Evolutionary conservation across 805 yeast genomes (phyloP).

Genomic region (Wickerhamiella sorbophila): DNA sequence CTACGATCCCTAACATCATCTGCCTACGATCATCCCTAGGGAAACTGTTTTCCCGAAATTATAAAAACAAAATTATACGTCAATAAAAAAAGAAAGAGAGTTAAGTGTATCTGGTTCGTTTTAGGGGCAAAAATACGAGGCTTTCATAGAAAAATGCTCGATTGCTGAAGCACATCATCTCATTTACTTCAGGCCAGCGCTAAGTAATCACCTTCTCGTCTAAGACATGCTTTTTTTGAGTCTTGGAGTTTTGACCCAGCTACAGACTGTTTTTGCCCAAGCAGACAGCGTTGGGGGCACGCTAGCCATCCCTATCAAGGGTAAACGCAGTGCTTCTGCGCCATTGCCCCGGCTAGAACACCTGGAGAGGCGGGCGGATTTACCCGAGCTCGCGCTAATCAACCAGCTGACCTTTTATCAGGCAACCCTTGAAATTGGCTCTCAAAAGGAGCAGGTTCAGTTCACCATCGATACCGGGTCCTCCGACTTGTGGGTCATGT

Average conservation of each 20-base stretch:
- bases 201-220: no score
- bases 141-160: no score
- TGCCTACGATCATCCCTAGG: no score
- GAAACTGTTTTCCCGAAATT: no score
- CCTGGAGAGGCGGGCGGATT: conserved; percentile 4
- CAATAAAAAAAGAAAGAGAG: no score
- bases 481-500: conserved; percentile 54
- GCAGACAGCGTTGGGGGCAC: not conserved
- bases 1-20: no score
- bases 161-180: no score
- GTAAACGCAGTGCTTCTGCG: not conserved
- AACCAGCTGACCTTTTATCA: conserved; percentile 21
- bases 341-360: not conserved
- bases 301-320: not conserved
- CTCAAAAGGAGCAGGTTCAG: conserved; percentile 37
- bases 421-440: conserved; percentile 34
- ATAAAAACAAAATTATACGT: no score
- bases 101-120: no score
- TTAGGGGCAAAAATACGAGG: no score
- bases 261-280: not conserved
- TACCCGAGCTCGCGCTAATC: conserved; percentile 8
- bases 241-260: not conserved
- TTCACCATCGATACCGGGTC: conserved; percentile 66
- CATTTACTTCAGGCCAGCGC: no score
- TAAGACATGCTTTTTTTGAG: not conserved